Conservation (phyloP, 1,139 yeast species). For the Zygosaccharomyces pseudobailii region DNA sequence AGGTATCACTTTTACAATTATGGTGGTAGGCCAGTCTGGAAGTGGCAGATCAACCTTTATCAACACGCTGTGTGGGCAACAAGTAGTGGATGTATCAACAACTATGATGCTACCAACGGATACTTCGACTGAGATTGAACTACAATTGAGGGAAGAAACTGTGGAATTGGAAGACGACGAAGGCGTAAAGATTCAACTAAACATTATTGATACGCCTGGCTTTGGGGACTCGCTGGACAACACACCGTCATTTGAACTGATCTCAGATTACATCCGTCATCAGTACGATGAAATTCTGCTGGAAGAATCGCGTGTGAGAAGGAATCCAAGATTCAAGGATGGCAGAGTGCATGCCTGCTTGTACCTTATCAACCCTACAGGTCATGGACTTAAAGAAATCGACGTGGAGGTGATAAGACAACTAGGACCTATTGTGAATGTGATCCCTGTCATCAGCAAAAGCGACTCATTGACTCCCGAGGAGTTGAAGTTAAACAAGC, state of each 20-base stretch:
- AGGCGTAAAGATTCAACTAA: slow-evolving; percentile 62
- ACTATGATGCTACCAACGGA: slow-evolving; percentile 45
- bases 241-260: slow-evolving; percentile 53
- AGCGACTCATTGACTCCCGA: slow-evolving; percentile 79
- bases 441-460: slow-evolving; percentile 82
- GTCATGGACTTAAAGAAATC: slow-evolving; percentile 72
- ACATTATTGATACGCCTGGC: slow-evolving; percentile 74
- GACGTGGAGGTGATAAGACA: slow-evolving; percentile 75
- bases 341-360: slow-evolving; percentile 72
- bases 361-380: slow-evolving; percentile 68
- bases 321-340: slow-evolving; percentile 79
- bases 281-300: slow-evolving; percentile 85
- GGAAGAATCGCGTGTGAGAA: slow-evolving; percentile 85
- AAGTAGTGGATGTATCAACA: slow-evolving; percentile 53
- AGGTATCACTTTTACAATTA: slow-evolving; percentile 76
- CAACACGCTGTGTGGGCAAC: slow-evolving; percentile 86
- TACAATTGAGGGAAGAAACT: slow-evolving; percentile 45
- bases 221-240: slow-evolving; percentile 73
- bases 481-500: slow-evolving; percentile 69
- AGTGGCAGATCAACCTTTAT: slow-evolving; percentile 81
- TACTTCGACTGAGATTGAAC: slow-evolving; percentile 42
- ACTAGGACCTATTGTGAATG: slow-evolving; percentile 74
- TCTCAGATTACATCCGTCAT: slow-evolving; percentile 68
- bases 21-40: slow-evolving; percentile 81
- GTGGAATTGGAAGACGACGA: slow-evolving; percentile 73